phyloP scores from a whole-genome alignment of 1,284 basidiomycete species.

The Xerocomus amazonicus region DNA sequence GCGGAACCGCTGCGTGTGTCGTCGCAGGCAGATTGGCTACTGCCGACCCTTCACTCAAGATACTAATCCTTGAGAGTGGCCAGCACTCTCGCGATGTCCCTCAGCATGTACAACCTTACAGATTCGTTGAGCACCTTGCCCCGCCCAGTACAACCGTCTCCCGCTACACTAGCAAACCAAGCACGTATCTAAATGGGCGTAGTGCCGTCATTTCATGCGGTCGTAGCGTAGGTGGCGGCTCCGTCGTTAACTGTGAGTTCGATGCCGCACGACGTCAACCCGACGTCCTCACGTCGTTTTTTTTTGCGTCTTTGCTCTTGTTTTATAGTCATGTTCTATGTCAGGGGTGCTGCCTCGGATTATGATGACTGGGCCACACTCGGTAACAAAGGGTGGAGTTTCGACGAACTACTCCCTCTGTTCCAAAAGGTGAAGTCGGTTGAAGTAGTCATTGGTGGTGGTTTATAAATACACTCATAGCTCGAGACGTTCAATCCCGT shows the following conservation, averaged over 20 bases:
- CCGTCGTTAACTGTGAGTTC: conserved; percentile 35
- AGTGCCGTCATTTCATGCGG: conserved; percentile 24
- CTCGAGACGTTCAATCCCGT: conserved; percentile 47
- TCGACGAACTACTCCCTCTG: conserved; percentile 38
- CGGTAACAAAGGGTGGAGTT: conserved; percentile 4
- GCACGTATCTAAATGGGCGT: conserved; percentile 12
- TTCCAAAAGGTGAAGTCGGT: conserved; percentile 43
- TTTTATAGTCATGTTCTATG: neutral
- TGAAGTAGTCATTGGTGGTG: neutral
- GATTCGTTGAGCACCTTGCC: conserved; percentile 39
- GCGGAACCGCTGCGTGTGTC: conserved; percentile 17
- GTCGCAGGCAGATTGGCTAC: conserved; percentile 40
- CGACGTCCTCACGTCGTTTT: neutral
- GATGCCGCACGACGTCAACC: neutral
- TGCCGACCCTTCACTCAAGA: conserved; percentile 39
- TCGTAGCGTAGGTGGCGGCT: conserved; percentile 56
- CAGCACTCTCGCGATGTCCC: conserved; percentile 43
- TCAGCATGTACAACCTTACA: conserved; percentile 48
- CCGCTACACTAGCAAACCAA: conserved; percentile 41
- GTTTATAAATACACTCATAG: conserved; percentile 27
- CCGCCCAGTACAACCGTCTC: conserved; percentile 36
- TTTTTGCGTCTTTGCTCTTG: too few species aligned
- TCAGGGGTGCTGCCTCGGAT: conserved; percentile 2
- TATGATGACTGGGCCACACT: conserved; percentile 2
- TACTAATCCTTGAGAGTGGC: conserved; percentile 47